A percentile compares a stretch with the other conserved stretches of the same genome.
Conservation (phyloP, 73 alveolate species). For the Tetrahymena elliotti region DNA sequence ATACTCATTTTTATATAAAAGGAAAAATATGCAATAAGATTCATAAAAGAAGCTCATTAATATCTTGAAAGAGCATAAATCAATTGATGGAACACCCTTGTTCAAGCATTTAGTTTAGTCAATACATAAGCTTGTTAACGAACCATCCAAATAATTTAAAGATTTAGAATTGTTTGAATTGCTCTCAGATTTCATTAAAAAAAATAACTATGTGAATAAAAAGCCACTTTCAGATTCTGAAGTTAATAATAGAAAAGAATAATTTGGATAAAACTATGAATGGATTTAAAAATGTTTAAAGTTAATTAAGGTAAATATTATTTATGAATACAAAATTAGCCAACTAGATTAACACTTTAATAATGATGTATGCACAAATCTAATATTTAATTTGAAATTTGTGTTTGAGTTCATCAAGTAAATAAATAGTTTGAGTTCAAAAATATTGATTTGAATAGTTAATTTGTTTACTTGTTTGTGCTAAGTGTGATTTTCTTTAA, state of each 20-base stretch:
- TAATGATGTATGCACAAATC: background rate
- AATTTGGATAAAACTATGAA: background rate
- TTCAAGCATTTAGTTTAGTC: background rate
- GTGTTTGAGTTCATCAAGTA: background rate
- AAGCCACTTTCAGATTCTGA: background rate
- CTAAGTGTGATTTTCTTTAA: background rate
- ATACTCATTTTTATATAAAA: background rate
- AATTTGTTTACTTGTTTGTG: background rate
- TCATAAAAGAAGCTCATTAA: background rate
- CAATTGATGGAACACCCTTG: background rate
- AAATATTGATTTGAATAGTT: too few relatives aligned
- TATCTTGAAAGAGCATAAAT: background rate
- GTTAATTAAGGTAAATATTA: background rate
- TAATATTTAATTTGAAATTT: too few relatives aligned
- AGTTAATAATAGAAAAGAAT: background rate
- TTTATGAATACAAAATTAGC: background rate
- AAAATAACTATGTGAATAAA: background rate
- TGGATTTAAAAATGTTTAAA: background rate
- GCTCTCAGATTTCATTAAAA: background rate
- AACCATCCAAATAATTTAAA: background rate
- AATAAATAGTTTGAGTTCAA: background rate
- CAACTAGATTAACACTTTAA: background rate
- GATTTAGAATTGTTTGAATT: background rate
- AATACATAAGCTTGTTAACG: background rate
- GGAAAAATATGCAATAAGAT: background rate